These are phyloP conservation scores for Fusarium verticillioides DNA, from an alignment of 2,329 filamentous ascomycete species.

Conservation along the genomic window DNA sequence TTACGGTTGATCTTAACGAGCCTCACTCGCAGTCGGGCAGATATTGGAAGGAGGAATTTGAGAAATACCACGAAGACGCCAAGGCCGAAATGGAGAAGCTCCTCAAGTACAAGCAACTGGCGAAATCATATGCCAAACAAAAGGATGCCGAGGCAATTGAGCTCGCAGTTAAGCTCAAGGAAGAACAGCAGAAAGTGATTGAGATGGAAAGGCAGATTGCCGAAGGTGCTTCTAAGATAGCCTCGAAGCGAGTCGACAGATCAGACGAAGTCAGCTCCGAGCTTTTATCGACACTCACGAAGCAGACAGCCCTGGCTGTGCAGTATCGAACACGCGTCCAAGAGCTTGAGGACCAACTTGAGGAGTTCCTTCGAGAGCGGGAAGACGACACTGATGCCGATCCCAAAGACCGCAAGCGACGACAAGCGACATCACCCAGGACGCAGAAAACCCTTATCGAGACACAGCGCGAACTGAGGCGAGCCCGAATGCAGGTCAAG, in stretches of 20 bases:
- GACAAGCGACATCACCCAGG: constrained; percentile 58
- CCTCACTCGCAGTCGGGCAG: constrained; percentile 79
- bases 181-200: constrained; percentile 73
- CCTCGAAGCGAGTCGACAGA: constrained; percentile 46
- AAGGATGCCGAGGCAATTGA: constrained; percentile 79
- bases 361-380: constrained; percentile 52
- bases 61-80: constrained; percentile 78
- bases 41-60: constrained; percentile 84
- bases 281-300: constrained; percentile 64
- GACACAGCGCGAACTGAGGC: constrained; percentile 64
- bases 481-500: constrained; percentile 64
- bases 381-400: constrained; percentile 49
- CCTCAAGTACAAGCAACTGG: constrained; percentile 81
- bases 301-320: constrained; percentile 66
- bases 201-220: constrained; percentile 72
- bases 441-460: constrained; percentile 64
- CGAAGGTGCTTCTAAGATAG: constrained; percentile 69
- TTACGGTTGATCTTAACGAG: constrained; percentile 77
- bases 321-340: constrained; percentile 70
- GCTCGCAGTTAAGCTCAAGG: constrained; percentile 71
- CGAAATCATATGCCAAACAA: constrained; percentile 81
- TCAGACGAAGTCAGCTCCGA: constrained; percentile 58
- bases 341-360: constrained; percentile 65
- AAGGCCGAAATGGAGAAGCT: constrained; percentile 80
- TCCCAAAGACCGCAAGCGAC: constrained; percentile 48